Conservation (phyloP, 1,284 basidiomycete genomes). For the Moniliophthora roreri region DNA sequence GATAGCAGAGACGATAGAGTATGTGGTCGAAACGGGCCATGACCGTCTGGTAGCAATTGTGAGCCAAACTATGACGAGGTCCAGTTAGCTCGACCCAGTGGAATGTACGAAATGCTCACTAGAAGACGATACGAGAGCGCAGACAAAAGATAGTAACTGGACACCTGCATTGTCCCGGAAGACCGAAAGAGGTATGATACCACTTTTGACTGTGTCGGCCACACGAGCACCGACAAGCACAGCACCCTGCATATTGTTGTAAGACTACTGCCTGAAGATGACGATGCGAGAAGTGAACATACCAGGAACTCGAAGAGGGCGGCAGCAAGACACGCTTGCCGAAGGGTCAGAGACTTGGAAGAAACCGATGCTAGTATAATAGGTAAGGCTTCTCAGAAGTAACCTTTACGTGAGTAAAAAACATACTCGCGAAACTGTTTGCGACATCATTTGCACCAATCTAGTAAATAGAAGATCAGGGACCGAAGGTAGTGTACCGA, state of each 20-base stretch:
- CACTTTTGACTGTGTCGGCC: slow-evolving; percentile 28
- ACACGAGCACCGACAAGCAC: slow-evolving; percentile 30
- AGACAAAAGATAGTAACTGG: slow-evolving; percentile 27
- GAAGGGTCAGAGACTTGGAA: slow-evolving; percentile 27
- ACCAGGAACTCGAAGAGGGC: slow-evolving; percentile 28
- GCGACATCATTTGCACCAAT: slow-evolving; percentile 29
- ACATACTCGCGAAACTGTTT: slow-evolving; percentile 21
- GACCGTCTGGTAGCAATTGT: slow-evolving; percentile 25
- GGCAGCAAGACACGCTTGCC: slow-evolving; percentile 27
- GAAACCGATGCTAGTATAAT: slow-evolving; percentile 24
- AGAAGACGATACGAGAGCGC: slow-evolving; percentile 24
- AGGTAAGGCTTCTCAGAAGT: slow-evolving; percentile 10
- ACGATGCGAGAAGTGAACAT: neutral
- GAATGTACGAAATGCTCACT: neutral
- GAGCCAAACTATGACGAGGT: slow-evolving; percentile 20
- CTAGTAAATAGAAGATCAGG: neutral
- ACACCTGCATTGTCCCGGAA: slow-evolving; percentile 28
- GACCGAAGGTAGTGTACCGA: too few species aligned
- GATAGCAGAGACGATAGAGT: slow-evolving; percentile 27
- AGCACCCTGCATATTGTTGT: slow-evolving; percentile 16
- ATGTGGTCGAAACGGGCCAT: slow-evolving; percentile 30
- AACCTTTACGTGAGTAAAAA: neutral
- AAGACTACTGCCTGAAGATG: neutral
- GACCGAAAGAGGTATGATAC: slow-evolving; percentile 20
- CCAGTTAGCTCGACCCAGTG: neutral